Evolutionary conservation across 2,329 filamentous ascomycete genomes (phyloP).

Genomic region (Alternaria metachromatica): DNA sequence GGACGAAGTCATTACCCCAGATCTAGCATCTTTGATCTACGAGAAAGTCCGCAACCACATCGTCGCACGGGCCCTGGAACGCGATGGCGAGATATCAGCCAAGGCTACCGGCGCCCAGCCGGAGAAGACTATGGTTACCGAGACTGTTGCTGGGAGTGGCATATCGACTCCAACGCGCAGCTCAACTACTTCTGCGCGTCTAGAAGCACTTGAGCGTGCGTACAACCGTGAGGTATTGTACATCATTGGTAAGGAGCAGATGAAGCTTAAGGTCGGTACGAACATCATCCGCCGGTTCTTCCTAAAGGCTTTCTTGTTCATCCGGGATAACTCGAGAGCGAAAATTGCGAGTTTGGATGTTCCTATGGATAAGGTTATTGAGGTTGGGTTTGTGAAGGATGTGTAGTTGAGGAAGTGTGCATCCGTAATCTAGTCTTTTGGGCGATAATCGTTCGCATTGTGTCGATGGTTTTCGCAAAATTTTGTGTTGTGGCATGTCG

Average conservation of each 20-base stretch:
- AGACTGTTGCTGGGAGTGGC: constrained; percentile 9
- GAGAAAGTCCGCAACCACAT: constrained; percentile 61
- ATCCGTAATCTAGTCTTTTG: neutral
- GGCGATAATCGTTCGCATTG: neutral
- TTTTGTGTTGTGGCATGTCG: too few species aligned
- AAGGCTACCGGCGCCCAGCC: constrained; percentile 4
- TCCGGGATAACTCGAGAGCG: constrained; percentile 69
- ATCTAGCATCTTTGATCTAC: constrained; percentile 63
- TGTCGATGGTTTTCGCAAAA: neutral
- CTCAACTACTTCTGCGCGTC: constrained; percentile 33
- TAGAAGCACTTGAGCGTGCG: constrained; percentile 51
- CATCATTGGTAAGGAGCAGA: constrained; percentile 61
- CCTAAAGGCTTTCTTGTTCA: constrained; percentile 66
- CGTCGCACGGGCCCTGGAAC: constrained; percentile 36
- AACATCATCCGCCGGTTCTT: constrained; percentile 55
- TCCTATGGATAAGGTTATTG: constrained; percentile 66
- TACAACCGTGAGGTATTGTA: constrained; percentile 59
- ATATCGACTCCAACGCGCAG: constrained; percentile 21
- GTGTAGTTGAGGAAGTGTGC: constrained; percentile 51
- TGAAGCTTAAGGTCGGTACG: constrained; percentile 51
- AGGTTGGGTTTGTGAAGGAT: constrained; percentile 74
- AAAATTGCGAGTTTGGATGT: constrained; percentile 70
- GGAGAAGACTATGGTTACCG: neutral
- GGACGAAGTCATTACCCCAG: constrained; percentile 71
- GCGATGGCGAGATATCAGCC: constrained; percentile 30